These are phyloP conservation scores for Gynandropsis gynandra DNA, from an alignment of 345 rosid species.

Conservation along the genomic window DNA sequence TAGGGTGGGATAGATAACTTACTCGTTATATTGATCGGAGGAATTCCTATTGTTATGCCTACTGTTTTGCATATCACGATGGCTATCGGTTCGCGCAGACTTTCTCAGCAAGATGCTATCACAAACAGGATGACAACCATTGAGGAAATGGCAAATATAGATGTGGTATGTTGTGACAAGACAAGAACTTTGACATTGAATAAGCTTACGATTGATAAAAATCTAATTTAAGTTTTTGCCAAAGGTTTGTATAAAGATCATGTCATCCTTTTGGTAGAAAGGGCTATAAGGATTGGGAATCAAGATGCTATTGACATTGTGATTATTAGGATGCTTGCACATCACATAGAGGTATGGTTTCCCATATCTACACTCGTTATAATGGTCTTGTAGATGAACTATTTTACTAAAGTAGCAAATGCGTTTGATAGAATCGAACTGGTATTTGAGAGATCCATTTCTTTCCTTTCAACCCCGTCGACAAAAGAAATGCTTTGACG, in stretches of 20 bases:
- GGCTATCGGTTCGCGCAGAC: conserved; percentile 91
- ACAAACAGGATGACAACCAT: conserved; percentile 97
- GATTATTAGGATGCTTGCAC: conserved; percentile 89
- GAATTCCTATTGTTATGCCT: conserved; percentile 95
- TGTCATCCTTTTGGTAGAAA: conserved; percentile 71
- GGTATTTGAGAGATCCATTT: conserved; percentile 74
- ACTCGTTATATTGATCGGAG: conserved; percentile 84
- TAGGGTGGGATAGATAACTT: conserved; percentile 83
- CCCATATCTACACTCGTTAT: not conserved
- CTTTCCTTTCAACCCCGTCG: conserved; percentile 84
- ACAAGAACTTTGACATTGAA: conserved; percentile 84
- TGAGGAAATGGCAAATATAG: conserved; percentile 96
- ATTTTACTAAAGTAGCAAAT: not conserved
- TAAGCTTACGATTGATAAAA: conserved; percentile 70
- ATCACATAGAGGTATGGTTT: conserved; percentile 68
- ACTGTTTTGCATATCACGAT: conserved; percentile 86
- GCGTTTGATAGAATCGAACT: conserved; percentile 51
- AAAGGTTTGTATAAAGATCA: conserved; percentile 69
- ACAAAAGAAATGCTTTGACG: conserved; percentile 88
- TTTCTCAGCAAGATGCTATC: conserved; percentile 68
- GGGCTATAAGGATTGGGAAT: conserved; percentile 82
- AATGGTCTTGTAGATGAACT: not conserved
- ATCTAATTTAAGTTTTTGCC: conserved; percentile 57
- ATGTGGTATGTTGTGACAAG: conserved; percentile 88
- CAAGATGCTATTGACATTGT: conserved; percentile 93